Percentiles rank a stretch among this genome's conserved stretches.
Evolutionary conservation across 352 stramenopile genomes (phyloP).

Genomic region (Phytopythium chamaehyphon): DNA sequence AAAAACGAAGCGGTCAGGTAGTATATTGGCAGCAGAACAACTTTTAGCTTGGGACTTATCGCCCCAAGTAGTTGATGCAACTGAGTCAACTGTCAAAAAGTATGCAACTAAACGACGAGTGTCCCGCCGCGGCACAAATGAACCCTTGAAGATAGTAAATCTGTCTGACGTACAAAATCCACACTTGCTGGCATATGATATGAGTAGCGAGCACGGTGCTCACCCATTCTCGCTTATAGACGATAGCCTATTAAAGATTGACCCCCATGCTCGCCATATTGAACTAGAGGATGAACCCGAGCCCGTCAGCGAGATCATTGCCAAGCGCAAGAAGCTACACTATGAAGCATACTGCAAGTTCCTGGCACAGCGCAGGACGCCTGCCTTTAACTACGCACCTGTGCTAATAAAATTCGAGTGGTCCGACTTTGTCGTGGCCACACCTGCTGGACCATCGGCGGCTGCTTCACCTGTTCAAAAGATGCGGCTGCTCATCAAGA

Average conservation of each 20-base stretch:
- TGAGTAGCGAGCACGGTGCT: slow-evolving; percentile 35
- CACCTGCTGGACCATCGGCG: slow-evolving; percentile 20
- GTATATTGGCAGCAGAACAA: slow-evolving; percentile 2
- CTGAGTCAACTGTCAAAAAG: slow-evolving; percentile 21
- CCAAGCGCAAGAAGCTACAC: slow-evolving; percentile 61
- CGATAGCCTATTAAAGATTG: slow-evolving; percentile 45
- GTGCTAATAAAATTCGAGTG: slow-evolving; percentile 69
- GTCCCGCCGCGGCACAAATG: slow-evolving; percentile 18
- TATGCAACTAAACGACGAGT: slow-evolving; percentile 21
- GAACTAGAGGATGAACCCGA: slow-evolving; percentile 34
- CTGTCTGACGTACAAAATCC: slow-evolving; percentile 17
- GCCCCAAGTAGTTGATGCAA: slow-evolving; percentile 10
- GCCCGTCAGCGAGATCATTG: slow-evolving; percentile 32
- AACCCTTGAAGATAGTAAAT: slow-evolving; percentile 1
- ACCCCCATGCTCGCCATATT: slow-evolving; percentile 42
- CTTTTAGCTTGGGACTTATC: slow-evolving; percentile 3
- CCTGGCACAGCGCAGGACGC: slow-evolving; percentile 49
- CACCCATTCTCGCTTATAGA: slow-evolving; percentile 52
- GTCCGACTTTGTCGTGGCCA: slow-evolving; percentile 69
- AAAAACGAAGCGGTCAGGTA: slow-evolving; percentile 1
- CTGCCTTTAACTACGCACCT: slow-evolving; percentile 63
- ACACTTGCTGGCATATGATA: slow-evolving; percentile 53
- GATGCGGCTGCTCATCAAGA: slow-evolving; percentile 55
- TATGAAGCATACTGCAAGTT: slow-evolving; percentile 58
- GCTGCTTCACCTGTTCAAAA: slow-evolving; percentile 35